Conservation (phyloP, 208 protist genomes). For the Leishmania lainsoni region DNA sequence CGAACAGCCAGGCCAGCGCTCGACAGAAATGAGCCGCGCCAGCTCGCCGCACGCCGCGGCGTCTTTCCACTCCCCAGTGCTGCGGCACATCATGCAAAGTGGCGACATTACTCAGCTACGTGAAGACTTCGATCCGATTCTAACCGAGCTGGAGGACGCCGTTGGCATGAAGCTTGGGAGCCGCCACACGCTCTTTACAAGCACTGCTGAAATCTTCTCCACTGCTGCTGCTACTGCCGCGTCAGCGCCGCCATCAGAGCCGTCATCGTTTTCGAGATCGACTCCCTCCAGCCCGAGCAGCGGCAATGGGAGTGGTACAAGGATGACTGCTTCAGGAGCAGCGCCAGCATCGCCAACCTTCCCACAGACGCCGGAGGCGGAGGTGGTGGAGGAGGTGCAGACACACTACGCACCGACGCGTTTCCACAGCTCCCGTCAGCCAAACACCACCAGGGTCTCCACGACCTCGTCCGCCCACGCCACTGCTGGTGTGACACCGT, state of each 20-base stretch:
- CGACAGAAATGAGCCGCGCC: neutral
- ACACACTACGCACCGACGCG: neutral
- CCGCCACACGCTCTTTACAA: slow-evolving; percentile 85
- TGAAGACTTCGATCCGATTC: slow-evolving; percentile 86
- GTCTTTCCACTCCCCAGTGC: slow-evolving; percentile 1
- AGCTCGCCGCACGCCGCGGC: slow-evolving; percentile 7
- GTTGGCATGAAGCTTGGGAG: slow-evolving; percentile 86
- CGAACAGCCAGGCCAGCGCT: neutral
- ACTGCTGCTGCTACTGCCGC: neutral
- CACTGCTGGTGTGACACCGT: neutral
- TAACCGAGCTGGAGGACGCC: slow-evolving; percentile 73
- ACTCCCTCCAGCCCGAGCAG: neutral
- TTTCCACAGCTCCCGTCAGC: neutral
- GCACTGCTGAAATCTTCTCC: slow-evolving; percentile 59
- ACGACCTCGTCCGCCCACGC: neutral
- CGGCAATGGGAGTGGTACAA: neutral
- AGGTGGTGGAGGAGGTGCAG: slow-evolving; percentile 18
- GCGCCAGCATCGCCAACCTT: neutral
- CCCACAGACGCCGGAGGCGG: slow-evolving; percentile 8
- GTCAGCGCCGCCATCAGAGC: neutral
- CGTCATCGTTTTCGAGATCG: neutral
- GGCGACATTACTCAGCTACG: slow-evolving; percentile 73
- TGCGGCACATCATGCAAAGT: slow-evolving; percentile 54
- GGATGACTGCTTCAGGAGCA: neutral
- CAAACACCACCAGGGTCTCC: neutral